phyloP scores from a whole-genome alignment of 192 early-diverging fungal species.

The Rhizophlyctis rosea region DNA sequence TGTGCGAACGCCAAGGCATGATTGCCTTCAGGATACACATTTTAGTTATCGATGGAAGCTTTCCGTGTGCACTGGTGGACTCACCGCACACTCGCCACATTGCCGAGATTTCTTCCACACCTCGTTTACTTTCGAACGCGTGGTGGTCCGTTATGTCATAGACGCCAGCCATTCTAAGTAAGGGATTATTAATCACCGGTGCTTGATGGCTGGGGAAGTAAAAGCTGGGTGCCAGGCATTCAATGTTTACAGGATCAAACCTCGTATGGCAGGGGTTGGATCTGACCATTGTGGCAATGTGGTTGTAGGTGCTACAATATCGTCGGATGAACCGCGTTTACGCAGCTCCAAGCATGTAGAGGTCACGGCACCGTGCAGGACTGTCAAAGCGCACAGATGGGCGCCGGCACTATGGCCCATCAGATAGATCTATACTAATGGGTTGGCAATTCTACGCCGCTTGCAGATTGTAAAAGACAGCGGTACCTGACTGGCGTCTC shows the following conservation, averaged over 20 bases:
- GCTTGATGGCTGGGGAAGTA: neutral
- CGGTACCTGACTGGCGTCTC: no score
- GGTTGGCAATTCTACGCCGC: constrained; percentile 21
- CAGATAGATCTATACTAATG: constrained; percentile 28
- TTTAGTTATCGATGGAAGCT: neutral
- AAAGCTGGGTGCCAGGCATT: no score
- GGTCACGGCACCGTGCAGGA: constrained; percentile 26
- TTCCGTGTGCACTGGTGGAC: no score
- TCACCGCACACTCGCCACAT: constrained; percentile 35
- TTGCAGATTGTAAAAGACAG: no score
- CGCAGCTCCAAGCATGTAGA: constrained; percentile 1
- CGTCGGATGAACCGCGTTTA: no score
- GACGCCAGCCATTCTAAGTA: constrained; percentile 32
- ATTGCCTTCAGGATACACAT: neutral
- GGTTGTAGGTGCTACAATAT: neutral
- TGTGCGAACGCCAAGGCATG: constrained; percentile 9
- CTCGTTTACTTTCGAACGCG: constrained; percentile 32
- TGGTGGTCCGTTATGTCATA: constrained; percentile 37
- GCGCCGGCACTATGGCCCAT: constrained; percentile 46
- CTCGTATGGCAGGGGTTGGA: constrained; percentile 8
- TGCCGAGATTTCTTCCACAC: constrained; percentile 40
- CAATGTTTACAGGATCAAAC: constrained; percentile 18
- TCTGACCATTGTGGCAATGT: constrained; percentile 3
- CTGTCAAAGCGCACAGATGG: constrained; percentile 32
- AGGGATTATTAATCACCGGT: neutral